Conservation (phyloP, 768 basidiomycete species). For the Auricularia sp. region DNA sequence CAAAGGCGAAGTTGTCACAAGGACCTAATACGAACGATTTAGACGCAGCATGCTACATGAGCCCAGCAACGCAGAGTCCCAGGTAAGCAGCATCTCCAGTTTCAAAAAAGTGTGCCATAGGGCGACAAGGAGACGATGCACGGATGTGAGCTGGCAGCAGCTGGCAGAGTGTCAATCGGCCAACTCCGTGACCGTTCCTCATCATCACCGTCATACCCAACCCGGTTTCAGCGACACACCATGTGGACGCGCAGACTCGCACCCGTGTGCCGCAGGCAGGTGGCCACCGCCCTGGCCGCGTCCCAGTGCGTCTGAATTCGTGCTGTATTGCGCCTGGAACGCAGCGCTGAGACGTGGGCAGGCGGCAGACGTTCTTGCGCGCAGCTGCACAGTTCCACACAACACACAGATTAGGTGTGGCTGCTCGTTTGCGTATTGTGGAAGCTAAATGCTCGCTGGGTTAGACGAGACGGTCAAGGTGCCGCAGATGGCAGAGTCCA, state of each 20-base stretch:
- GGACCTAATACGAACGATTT: no score
- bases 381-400: neutral
- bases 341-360: neutral
- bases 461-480: constrained; percentile 85
- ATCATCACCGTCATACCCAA: neutral
- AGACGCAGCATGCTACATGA: no score
- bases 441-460: neutral
- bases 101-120: no score
- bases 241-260: neutral
- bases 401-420: neutral
- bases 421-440: neutral
- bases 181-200: no score
- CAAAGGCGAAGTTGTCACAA: no score
- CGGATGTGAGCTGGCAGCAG: no score
- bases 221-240: neutral
- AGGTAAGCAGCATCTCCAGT: no score
- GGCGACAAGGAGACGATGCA: no score
- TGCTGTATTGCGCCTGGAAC: neutral
- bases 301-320: neutral
- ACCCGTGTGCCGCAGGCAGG: neutral
- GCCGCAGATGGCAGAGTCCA: constrained; percentile 96
- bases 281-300: neutral
- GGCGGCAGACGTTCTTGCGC: neutral
- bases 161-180: no score
- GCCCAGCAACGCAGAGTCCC: no score